Conservation (phyloP, 2,329 filamentous ascomycete genomes). For the Cladosporium cucumerinum region DNA sequence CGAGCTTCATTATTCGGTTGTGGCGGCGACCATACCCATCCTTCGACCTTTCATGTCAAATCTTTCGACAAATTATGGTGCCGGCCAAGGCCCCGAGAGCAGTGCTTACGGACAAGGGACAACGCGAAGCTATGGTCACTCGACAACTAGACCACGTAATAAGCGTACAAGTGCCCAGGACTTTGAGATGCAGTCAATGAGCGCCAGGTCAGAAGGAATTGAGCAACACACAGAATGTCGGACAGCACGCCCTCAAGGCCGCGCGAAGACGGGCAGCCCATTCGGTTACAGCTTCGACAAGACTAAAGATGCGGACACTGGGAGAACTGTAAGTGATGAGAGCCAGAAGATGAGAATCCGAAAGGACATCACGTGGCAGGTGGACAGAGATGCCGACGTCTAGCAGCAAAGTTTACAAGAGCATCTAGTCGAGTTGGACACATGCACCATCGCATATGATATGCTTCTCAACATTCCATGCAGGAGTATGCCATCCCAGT, state of each 20-base stretch:
- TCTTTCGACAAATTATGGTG: slow-evolving; percentile 18
- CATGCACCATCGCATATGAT: no score
- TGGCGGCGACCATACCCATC: slow-evolving; percentile 20
- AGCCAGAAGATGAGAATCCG: slow-evolving; percentile 3
- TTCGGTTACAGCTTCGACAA: not conserved
- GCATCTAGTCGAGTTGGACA: not conserved
- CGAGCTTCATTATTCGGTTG: slow-evolving; percentile 19
- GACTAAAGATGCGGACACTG: not conserved
- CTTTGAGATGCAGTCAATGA: not conserved
- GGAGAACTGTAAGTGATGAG: not conserved
- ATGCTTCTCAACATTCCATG: no score
- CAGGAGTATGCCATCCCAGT: no score
- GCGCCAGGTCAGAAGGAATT: not conserved
- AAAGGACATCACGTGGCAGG: not conserved
- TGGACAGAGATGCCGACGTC: not conserved
- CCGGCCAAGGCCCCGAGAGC: not conserved
- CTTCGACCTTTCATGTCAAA: slow-evolving; percentile 18
- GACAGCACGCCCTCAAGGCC: not conserved
- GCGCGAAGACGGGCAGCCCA: not conserved
- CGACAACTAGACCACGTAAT: not conserved
- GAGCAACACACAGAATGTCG: not conserved
- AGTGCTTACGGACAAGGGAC: not conserved
- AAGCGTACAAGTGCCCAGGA: not conserved
- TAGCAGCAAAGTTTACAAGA: not conserved
- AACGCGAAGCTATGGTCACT: not conserved